Percentiles rank a stretch among this genome's conserved stretches.
phyloP scores from a whole-genome alignment of 768 basidiomycete species.

The Pisolithus orientalis region DNA sequence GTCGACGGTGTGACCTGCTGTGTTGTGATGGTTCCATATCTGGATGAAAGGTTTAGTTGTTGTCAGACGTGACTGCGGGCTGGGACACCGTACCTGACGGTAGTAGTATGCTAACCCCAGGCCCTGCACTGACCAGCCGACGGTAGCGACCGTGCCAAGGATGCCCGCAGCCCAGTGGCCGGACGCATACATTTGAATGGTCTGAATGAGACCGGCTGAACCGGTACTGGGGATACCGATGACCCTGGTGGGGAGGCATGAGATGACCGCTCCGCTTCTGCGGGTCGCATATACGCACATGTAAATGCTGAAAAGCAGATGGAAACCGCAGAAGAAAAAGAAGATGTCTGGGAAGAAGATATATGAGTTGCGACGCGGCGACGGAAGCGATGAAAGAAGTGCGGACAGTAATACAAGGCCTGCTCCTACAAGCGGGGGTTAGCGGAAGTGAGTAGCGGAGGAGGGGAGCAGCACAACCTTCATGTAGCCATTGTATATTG shows the following conservation, averaged over 20 bases:
- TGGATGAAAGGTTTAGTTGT: constrained; percentile 21
- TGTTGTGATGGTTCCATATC: constrained; percentile 75
- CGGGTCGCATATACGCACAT: constrained; percentile 48
- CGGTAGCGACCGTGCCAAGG: constrained; percentile 72
- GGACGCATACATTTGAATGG: constrained; percentile 69
- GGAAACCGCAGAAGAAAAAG: constrained; percentile 95
- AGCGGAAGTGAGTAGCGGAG: constrained; percentile 16
- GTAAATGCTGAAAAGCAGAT: constrained; percentile 88
- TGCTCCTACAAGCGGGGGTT: constrained; percentile 59
- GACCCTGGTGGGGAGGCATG: constrained; percentile 47
- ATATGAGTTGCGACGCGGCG: constrained; percentile 3
- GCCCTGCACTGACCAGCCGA: constrained; percentile 86
- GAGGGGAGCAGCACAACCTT: constrained; percentile 47
- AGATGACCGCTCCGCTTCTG: constrained; percentile 20
- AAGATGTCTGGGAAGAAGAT: constrained; percentile 64
- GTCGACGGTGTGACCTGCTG: constrained; percentile 83
- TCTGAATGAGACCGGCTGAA: constrained; percentile 92
- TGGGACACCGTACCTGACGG: constrained; percentile 49
- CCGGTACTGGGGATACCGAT: constrained; percentile 95
- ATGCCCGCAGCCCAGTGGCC: constrained; percentile 76
- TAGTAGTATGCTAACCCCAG: constrained; percentile 77
- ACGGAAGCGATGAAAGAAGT: constrained; percentile 16
- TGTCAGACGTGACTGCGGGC: constrained; percentile 4
- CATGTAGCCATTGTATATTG: constrained; percentile 97
- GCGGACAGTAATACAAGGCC: constrained; percentile 86